These are phyloP conservation scores for Fraxinus velutina DNA, from an alignment of 305 asterid genomes.

Conservation along the genomic window DNA sequence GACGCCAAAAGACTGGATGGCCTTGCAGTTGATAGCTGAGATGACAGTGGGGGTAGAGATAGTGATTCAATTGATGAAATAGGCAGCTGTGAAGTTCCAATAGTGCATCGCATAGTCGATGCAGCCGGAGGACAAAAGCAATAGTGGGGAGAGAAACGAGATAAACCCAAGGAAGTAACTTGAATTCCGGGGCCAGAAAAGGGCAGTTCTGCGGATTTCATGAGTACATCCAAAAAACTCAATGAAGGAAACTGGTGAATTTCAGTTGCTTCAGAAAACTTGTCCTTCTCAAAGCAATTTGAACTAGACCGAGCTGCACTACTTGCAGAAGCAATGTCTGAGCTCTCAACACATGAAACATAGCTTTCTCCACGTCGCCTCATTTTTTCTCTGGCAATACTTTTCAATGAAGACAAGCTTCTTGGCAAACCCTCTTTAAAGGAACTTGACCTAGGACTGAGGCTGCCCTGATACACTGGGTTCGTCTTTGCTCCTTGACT, in stretches of 20 bases:
- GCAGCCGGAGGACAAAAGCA: conserved; percentile 86
- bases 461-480: conserved; percentile 47
- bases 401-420: conserved; percentile 43
- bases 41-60: conserved; percentile 55
- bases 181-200: conserved; percentile 30
- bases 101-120: conserved; percentile 43
- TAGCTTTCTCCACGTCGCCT: conserved; percentile 51
- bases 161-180: conserved; percentile 35
- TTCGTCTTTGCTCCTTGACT: conserved; percentile 44
- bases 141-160: conserved; percentile 60
- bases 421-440: conserved; percentile 60
- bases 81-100: conserved; percentile 38
- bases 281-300: conserved; percentile 30
- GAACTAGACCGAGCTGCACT: conserved; percentile 32
- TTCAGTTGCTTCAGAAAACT: conserved; percentile 34
- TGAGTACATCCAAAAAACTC: conserved; percentile 35
- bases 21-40: conserved; percentile 44
- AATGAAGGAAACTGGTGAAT: conserved; percentile 29
- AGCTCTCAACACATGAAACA: conserved; percentile 33
- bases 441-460: conserved; percentile 62
- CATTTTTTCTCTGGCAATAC: conserved; percentile 45
- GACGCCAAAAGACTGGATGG: conserved; percentile 44
- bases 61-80: conserved; percentile 43
- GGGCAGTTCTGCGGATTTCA: conserved; percentile 28
- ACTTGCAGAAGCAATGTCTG: conserved; percentile 28